Conservation (phyloP, 1,139 yeast genomes). For the Saccharomycopsis hybrid region DNA sequence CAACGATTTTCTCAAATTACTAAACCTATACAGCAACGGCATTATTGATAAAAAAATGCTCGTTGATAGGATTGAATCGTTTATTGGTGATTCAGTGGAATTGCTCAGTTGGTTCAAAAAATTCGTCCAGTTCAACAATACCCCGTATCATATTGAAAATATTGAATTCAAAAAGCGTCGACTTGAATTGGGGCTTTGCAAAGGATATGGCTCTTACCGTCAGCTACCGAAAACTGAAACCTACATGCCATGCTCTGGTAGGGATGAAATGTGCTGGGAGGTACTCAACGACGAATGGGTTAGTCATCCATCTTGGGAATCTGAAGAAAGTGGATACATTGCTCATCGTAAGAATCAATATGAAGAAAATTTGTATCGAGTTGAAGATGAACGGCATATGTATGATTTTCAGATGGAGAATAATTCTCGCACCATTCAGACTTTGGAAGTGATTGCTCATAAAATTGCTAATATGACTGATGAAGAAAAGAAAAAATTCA, state of each 20-base stretch:
- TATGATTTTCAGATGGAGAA: constrained; percentile 95
- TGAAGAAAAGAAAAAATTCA: constrained; percentile 81
- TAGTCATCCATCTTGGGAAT: constrained; percentile 99
- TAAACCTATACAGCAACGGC: constrained; percentile 84
- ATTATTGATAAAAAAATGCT: constrained; percentile 77
- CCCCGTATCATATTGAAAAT: constrained; percentile 79
- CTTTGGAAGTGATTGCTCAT: constrained; percentile 90
- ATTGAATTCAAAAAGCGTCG: constrained; percentile 81
- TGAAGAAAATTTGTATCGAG: constrained; percentile 89
- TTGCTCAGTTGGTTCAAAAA: constrained; percentile 85
- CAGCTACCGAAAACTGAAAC: constrained; percentile 91
- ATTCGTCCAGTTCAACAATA: constrained; percentile 82
- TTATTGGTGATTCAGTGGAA: constrained; percentile 75
- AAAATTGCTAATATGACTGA: constrained; percentile 89
- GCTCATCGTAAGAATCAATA: constrained; percentile 97
- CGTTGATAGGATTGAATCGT: constrained; percentile 79
- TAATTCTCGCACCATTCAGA: constrained; percentile 89
- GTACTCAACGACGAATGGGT: constrained; percentile 98
- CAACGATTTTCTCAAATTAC: constrained; percentile 81
- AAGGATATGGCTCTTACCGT: constrained; percentile 70
- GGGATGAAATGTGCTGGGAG: constrained; percentile 99
- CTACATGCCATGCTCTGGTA: constrained; percentile 95
- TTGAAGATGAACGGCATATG: constrained; percentile 96
- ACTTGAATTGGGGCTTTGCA: constrained; percentile 48
- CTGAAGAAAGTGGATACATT: constrained; percentile 96